Conservation (phyloP, 2,329 filamentous ascomycete species). For the Claviceps purpurea region DNA sequence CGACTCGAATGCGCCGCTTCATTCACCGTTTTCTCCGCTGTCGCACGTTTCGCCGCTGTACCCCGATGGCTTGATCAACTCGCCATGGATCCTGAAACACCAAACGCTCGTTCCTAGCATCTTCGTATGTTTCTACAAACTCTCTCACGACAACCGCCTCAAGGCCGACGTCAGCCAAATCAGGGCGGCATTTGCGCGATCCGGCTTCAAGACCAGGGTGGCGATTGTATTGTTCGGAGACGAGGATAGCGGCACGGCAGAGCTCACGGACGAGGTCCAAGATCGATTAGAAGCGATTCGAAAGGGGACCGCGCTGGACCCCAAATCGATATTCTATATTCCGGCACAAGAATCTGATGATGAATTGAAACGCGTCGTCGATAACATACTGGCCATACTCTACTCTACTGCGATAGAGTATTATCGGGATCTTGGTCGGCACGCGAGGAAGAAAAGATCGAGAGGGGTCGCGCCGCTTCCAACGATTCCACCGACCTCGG, state of each 20-base stretch:
- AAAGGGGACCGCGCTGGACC: conserved; percentile 64
- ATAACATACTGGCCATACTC: conserved; percentile 57
- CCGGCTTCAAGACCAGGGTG: conserved; percentile 66
- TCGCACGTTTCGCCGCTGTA: conserved; percentile 73
- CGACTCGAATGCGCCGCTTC: conserved; percentile 44
- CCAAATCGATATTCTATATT: conserved; percentile 75
- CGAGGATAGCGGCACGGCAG: conserved; percentile 13
- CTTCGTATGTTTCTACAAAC: conserved; percentile 67
- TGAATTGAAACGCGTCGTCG: conserved; percentile 61
- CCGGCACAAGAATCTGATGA: conserved; percentile 57
- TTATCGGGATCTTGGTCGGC: conserved; percentile 87
- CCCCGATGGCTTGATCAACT: conserved; percentile 76
- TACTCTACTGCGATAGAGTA: conserved; percentile 73
- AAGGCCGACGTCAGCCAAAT: conserved; percentile 76
- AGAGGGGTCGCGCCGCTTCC: conserved; percentile 66
- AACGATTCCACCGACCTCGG: conserved; percentile 67
- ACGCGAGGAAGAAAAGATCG: conserved; percentile 75
- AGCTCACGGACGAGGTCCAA: conserved; percentile 50
- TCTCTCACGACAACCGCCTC: conserved; percentile 72
- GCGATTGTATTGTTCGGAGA: conserved; percentile 46
- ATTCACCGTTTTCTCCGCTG: conserved; percentile 84
- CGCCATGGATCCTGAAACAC: conserved; percentile 78
- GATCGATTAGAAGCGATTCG: conserved; percentile 70
- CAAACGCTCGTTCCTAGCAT: conserved; percentile 71
- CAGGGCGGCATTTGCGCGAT: conserved; percentile 51